These are phyloP conservation scores for Sungouiella blattae DNA, from an alignment of 805 yeast species.

Conservation along the genomic window DNA sequence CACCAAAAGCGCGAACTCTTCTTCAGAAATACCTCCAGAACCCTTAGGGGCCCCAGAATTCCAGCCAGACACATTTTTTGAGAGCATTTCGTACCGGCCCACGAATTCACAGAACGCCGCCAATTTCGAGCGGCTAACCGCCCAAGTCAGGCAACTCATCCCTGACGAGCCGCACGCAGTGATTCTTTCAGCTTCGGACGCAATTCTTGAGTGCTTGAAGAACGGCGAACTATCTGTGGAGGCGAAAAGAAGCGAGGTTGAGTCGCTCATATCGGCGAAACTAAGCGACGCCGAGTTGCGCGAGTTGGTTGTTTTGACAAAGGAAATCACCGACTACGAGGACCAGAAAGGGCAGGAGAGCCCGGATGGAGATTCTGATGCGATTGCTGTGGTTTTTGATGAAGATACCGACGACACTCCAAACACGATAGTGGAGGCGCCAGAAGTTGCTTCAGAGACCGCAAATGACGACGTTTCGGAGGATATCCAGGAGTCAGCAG, in stretches of 20 bases:
- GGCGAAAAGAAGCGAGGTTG: slow-evolving; percentile 47
- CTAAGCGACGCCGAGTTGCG: slow-evolving; percentile 45
- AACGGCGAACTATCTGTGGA: slow-evolving; percentile 40
- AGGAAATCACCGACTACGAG: slow-evolving; percentile 51
- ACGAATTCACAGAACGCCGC: slow-evolving; percentile 48
- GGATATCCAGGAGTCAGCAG: slow-evolving; percentile 16
- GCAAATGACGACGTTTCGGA: too few relatives aligned
- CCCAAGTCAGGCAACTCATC: slow-evolving; percentile 57
- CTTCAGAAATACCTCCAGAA: slow-evolving; percentile 3
- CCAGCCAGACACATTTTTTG: slow-evolving; percentile 34
- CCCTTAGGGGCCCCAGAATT: slow-evolving; percentile 1
- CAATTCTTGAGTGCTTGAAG: slow-evolving; percentile 53
- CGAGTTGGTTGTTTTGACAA: slow-evolving; percentile 41
- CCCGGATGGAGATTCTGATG: slow-evolving; percentile 17
- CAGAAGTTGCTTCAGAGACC: slow-evolving; percentile 6
- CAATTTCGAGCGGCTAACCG: slow-evolving; percentile 53
- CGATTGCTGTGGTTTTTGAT: slow-evolving; percentile 21
- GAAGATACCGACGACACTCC: slow-evolving; percentile 17
- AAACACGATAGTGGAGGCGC: slow-evolving; percentile 18
- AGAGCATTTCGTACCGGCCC: slow-evolving; percentile 61
- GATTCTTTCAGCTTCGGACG: slow-evolving; percentile 68
- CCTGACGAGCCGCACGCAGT: slow-evolving; percentile 75
- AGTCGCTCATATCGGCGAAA: slow-evolving; percentile 40
- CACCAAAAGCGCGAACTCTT: slow-evolving; percentile 9
- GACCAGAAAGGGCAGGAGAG: slow-evolving; percentile 1